Conservation (phyloP, 441 rosid species). For the Pelargonium myrrhifolium region DNA sequence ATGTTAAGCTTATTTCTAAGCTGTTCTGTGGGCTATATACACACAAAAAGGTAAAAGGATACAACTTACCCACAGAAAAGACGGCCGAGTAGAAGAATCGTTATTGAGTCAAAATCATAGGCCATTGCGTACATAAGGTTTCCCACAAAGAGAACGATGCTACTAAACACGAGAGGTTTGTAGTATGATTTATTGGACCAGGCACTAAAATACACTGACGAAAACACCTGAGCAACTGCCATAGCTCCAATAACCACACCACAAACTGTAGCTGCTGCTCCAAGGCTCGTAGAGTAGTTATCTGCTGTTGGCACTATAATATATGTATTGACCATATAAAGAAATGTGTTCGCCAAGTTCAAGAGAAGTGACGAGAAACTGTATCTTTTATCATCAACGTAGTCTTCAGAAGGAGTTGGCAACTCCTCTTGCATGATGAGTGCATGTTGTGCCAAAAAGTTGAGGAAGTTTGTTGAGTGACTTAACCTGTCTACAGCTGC, state of each 20-base stretch:
- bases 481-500: conserved; percentile 81
- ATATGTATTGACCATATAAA: conserved; percentile 97
- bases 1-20: too few relatives aligned
- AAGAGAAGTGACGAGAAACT: conserved; percentile 75
- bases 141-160: conserved; percentile 69
- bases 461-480: conserved; percentile 78
- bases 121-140: conserved; percentile 87
- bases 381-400: conserved; percentile 55
- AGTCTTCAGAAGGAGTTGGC: conserved; percentile 66
- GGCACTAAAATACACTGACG: conserved; percentile 94
- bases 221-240: conserved; percentile 97
- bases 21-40: too few relatives aligned
- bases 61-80: conserved; percentile 83
- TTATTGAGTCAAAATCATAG: conserved; percentile 64
- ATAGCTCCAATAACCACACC: conserved; percentile 95
- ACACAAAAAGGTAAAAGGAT: neutral
- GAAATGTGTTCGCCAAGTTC: conserved; percentile 81
- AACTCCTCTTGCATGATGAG: conserved; percentile 93
- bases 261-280: conserved; percentile 99
- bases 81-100: conserved; percentile 74
- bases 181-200: conserved; percentile 96
- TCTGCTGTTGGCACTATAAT: conserved; percentile 96
- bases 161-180: conserved; percentile 89
- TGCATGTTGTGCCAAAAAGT: conserved; percentile 94
- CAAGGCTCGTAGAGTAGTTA: conserved; percentile 88